Evolutionary conservation across 257 asterid genomes (phyloP).

Genomic region (Salvia hispanica): DNA sequence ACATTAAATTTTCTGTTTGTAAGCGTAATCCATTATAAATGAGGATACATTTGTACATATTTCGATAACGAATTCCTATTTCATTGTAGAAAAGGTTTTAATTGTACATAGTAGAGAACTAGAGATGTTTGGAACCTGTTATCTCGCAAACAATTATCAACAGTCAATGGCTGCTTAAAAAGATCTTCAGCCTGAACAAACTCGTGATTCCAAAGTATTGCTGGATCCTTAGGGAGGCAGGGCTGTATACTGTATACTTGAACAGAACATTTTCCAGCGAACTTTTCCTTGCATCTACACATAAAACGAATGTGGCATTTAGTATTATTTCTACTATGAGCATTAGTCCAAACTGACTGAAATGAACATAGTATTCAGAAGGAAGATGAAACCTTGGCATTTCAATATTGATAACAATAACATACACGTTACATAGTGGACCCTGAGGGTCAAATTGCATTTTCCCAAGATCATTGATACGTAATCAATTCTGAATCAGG

Average conservation of each 20-base stretch:
- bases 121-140: slow-evolving; percentile 60
- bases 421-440: neutral
- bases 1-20: slow-evolving; percentile 5
- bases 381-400: slow-evolving; percentile 24
- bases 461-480: neutral
- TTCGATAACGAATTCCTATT: neutral
- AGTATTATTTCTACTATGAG: slow-evolving; percentile 18
- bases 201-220: slow-evolving; percentile 91
- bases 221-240: slow-evolving; percentile 91
- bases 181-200: slow-evolving; percentile 86
- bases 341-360: slow-evolving; percentile 23
- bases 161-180: slow-evolving; percentile 58
- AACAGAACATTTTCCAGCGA: slow-evolving; percentile 64
- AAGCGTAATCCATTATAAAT: slow-evolving; percentile 7
- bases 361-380: slow-evolving; percentile 15
- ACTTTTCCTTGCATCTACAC: slow-evolving; percentile 80
- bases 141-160: slow-evolving; percentile 75
- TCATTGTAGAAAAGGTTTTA: slow-evolving; percentile 3
- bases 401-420: neutral
- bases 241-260: slow-evolving; percentile 91
- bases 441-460: slow-evolving; percentile 9
- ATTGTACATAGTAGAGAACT: slow-evolving; percentile 10
- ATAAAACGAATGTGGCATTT: slow-evolving; percentile 20
- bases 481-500: slow-evolving; percentile 15
- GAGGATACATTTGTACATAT: neutral